Conservation (phyloP, 148 eudicot species). For the Camellia japonica region DNA sequence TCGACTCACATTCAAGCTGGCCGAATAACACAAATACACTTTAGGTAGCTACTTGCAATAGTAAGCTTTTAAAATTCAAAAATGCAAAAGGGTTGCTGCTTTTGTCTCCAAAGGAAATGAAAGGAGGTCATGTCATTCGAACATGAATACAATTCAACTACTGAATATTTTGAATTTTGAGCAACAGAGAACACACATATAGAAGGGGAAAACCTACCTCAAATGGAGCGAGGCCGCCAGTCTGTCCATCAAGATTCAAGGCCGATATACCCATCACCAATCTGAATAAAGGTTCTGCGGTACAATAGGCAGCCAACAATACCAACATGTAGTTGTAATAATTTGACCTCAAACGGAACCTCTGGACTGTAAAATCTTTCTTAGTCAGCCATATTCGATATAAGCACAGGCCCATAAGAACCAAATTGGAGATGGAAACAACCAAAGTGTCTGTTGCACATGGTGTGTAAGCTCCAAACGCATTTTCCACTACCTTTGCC, state of each 20-base stretch:
- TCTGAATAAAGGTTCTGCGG: conserved; percentile 82
- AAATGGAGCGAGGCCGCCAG: conserved; percentile 69
- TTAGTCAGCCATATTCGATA: conserved; percentile 77
- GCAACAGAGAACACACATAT: conserved; percentile 2
- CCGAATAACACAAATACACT: neutral
- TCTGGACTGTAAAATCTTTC: conserved; percentile 53
- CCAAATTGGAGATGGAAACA: conserved; percentile 57
- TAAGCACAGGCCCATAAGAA: conserved; percentile 59
- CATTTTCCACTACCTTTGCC: conserved; percentile 74
- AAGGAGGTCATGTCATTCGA: neutral
- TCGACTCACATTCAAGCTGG: neutral
- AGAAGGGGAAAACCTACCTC: conserved; percentile 51
- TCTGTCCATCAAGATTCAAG: conserved; percentile 73
- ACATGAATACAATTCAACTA: neutral
- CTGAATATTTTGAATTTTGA: neutral
- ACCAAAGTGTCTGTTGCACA: conserved; percentile 78
- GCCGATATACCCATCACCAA: conserved; percentile 83
- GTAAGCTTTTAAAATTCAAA: neutral
- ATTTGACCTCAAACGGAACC: conserved; percentile 67
- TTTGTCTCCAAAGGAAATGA: neutral
- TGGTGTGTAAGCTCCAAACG: conserved; percentile 86
- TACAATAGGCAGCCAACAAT: conserved; percentile 63
- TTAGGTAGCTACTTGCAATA: neutral
- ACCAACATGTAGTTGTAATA: conserved; percentile 68
- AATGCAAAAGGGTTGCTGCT: neutral